phyloP scores from a whole-genome alignment of 139 green algal genomes.

The Desmodesmus armatus region DNA sequence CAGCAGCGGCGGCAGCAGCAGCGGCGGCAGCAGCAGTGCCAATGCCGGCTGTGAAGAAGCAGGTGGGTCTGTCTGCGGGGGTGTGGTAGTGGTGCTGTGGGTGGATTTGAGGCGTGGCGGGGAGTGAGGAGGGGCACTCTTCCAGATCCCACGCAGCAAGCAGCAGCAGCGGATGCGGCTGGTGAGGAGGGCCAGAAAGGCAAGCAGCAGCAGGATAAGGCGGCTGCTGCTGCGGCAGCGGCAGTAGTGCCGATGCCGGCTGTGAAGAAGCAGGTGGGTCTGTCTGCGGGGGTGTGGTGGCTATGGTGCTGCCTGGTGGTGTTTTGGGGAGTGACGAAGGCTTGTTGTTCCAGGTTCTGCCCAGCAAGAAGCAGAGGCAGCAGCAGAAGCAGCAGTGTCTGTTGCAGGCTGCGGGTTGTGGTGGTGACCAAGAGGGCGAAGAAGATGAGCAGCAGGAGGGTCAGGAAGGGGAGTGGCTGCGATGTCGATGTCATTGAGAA shows the following conservation, averaged over 20 bases:
- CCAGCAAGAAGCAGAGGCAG: not conserved
- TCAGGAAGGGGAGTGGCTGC: not conserved
- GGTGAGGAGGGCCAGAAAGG: not conserved
- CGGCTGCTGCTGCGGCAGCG: not conserved
- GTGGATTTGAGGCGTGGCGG: too few species aligned
- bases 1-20: slow-evolving; percentile 12
- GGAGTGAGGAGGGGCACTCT: not conserved
- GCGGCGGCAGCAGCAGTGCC: slow-evolving; percentile 44
- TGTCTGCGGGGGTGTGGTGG: not conserved
- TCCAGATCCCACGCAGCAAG: not conserved
- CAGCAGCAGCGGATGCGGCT: slow-evolving; percentile 23
- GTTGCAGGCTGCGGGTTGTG: too few species aligned
- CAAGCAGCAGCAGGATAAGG: not conserved
- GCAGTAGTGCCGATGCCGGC: not conserved
- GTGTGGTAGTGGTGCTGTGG: too few species aligned
- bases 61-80: not conserved
- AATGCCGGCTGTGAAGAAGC: slow-evolving; percentile 8
- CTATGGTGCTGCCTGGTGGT: too few species aligned
- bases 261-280: slow-evolving; percentile 25
- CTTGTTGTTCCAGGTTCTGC: too few species aligned
- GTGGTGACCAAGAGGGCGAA: too few species aligned
- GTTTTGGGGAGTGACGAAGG: too few species aligned
- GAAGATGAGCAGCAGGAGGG: too few species aligned
- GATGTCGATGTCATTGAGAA: not conserved
- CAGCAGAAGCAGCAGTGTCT: too few species aligned